Evolutionary conservation across 352 stramenopile genomes (phyloP), one percentile per base, ranked within the genome.

Genomic region (Globisporangium parvum): DNA sequence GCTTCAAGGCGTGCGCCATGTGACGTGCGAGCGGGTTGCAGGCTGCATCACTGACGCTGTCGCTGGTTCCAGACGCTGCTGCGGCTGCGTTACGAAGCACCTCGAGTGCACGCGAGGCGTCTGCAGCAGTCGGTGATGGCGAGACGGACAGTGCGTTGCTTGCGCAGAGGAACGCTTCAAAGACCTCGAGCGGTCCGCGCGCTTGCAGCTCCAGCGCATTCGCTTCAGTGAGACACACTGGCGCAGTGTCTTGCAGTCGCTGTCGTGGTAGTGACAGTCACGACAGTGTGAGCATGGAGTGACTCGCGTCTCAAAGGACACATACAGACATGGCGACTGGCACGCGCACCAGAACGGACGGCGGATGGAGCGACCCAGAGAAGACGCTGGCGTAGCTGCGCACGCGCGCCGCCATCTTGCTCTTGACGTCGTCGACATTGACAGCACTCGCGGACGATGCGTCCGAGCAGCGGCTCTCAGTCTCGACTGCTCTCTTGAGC

Each of bases 401-500:
- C 3, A 82, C 63, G 24, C 74, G 56, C 11, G 74, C 60, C 10
- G 63, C 65, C 74, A 85, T 82, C 46, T 85, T 85, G 21, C 44
- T 56, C 28, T 71, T 77, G 24, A 82, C 53, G 6, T 72, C 39
- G 23, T 68, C 55, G 11, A 79, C 42, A 0, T 53, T 64, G 11
- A 66, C 18, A 6, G 6, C 15, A 1, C 21, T 48, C 2, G 48
- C n/a, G n/a, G n/a, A n/a, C 5, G 45, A 37, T 8, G 20, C 21
- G 55, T 57, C 49, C 17, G 33, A 49, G 8, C 28, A 15, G 11
- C 49, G 57, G 6, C 6, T 57, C 42, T 47, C 62, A 24, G 47
- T 63, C 59, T 85, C 74, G 14, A 71, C 62, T 48, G 74, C 61
- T 53, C 73, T 76, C 55, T 80, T 85, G 15, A 85, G 57, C 31